A percentile compares a stretch with the other conserved stretches of the same genome.
phyloP scores from a whole-genome alignment of 2,329 filamentous ascomycete species.

The Colletotrichum ledebouriae region DNA sequence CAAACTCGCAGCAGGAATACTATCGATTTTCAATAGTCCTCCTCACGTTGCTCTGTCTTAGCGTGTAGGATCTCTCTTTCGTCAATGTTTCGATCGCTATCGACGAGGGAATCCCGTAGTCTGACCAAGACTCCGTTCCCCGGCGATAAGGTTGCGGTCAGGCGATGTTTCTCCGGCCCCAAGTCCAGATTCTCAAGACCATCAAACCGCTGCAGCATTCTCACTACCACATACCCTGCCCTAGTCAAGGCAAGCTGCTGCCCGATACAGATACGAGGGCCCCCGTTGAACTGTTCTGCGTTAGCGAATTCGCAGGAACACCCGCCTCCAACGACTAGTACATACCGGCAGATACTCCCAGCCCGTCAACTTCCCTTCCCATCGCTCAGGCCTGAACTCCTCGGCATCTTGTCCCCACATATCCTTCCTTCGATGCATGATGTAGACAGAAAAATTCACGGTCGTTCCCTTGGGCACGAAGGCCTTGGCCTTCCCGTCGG shows the following conservation, averaged over 20 bases:
- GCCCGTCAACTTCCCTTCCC: slow-evolving; percentile 53
- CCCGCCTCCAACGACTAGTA: too few relatives aligned
- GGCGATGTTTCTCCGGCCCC: neutral
- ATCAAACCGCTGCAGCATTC: slow-evolving; percentile 49
- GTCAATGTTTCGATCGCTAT: too few relatives aligned
- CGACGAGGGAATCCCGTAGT: too few relatives aligned
- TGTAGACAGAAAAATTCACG: slow-evolving; percentile 59
- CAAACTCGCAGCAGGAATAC: too few relatives aligned
- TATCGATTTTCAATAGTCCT: too few relatives aligned
- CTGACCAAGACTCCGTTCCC: too few relatives aligned
- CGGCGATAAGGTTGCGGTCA: too few relatives aligned
- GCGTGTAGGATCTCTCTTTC: too few relatives aligned
- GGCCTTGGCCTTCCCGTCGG: slow-evolving; percentile 60
- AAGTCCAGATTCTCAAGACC: neutral
- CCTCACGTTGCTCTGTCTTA: too few relatives aligned
- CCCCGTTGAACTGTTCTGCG: slow-evolving; percentile 55
- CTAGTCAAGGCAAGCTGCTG: slow-evolving; percentile 50
- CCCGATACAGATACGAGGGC: slow-evolving; percentile 59
- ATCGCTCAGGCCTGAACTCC: slow-evolving; percentile 57
- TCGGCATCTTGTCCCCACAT: slow-evolving; percentile 55
- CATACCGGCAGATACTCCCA: slow-evolving; percentile 59
- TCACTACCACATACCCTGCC: slow-evolving; percentile 48
- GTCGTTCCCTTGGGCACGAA: slow-evolving; percentile 62
- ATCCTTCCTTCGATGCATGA: slow-evolving; percentile 54
- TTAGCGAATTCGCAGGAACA: too few relatives aligned